Evolutionary conservation across 2,329 filamentous ascomycete genomes (phyloP).

Genomic region (Fusarium aywerte): DNA sequence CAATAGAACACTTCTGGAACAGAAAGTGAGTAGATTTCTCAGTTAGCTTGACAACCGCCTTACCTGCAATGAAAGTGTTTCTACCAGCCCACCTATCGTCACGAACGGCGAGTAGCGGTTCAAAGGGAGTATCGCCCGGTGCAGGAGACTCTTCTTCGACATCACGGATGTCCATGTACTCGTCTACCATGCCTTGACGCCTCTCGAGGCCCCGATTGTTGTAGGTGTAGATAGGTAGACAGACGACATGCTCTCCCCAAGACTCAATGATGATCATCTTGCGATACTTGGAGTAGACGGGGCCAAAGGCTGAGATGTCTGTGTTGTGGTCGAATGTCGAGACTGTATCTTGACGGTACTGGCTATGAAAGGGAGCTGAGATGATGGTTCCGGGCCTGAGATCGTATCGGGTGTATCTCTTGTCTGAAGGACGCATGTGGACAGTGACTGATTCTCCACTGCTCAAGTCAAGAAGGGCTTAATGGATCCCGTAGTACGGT

Average conservation of each 20-base stretch:
- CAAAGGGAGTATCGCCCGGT: background rate
- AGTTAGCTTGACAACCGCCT: constrained; percentile 36
- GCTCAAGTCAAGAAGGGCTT: constrained; percentile 16
- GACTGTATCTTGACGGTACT: constrained; percentile 12
- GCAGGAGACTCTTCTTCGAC: background rate
- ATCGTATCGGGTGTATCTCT: background rate
- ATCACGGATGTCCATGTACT: constrained; percentile 41
- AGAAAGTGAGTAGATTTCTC: constrained; percentile 18
- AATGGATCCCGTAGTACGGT: constrained; percentile 16
- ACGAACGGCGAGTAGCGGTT: constrained; percentile 16
- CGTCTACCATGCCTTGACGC: constrained; percentile 8
- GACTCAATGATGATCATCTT: constrained; percentile 38
- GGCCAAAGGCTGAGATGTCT: constrained; percentile 22
- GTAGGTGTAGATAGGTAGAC: constrained; percentile 39
- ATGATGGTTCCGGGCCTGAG: constrained; percentile 34
- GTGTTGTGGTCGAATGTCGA: constrained; percentile 6
- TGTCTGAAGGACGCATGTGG: constrained; percentile 22
- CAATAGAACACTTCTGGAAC: constrained; percentile 33
- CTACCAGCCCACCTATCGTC: constrained; percentile 2
- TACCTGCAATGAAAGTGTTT: constrained; percentile 21
- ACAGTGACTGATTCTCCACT: constrained; percentile 13
- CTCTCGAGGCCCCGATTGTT: constrained; percentile 27
- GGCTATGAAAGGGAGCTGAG: constrained; percentile 33
- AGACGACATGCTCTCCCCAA: constrained; percentile 34
- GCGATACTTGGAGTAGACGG: constrained; percentile 42